A percentile compares a stretch with the other conserved stretches of the same genome.
Conservation (phyloP, 345 rosid genomes). For the Excoecaria agallocha region DNA sequence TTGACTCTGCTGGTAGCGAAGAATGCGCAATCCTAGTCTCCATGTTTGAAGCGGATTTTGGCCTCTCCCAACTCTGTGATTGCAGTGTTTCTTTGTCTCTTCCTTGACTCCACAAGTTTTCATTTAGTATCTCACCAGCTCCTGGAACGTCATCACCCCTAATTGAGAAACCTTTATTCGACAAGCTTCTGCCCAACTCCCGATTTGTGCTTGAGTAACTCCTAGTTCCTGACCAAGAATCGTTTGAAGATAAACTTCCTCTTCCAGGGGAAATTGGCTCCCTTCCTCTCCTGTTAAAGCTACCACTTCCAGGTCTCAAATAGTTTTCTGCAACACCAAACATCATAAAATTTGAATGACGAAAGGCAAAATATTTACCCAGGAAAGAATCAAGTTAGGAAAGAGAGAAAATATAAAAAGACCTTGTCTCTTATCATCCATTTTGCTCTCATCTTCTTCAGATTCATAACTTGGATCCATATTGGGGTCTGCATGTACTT, state of each 20-base stretch:
- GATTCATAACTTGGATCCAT: conserved; percentile 97
- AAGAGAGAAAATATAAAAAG: conserved; percentile 4
- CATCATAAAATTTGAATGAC: conserved; percentile 18
- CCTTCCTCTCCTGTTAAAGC: conserved; percentile 66
- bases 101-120: conserved; percentile 51
- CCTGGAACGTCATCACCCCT: conserved; percentile 60
- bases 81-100: conserved; percentile 58
- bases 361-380: background rate
- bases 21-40: conserved; percentile 43
- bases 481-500: conserved; percentile 88
- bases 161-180: conserved; percentile 52
- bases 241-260: conserved; percentile 59
- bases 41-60: conserved; percentile 41
- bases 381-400: conserved; percentile 2
- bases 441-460: conserved; percentile 74
- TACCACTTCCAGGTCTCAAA: conserved; percentile 55
- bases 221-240: conserved; percentile 64
- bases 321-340: conserved; percentile 48
- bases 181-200: conserved; percentile 61
- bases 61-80: conserved; percentile 53
- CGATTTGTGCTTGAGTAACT: conserved; percentile 51
- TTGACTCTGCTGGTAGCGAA: conserved; percentile 38
- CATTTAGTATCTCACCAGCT: conserved; percentile 49
- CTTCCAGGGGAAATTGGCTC: conserved; percentile 76
- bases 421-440: conserved; percentile 76